Evolutionary conservation across 108 stramenopile genomes (phyloP).

Genomic region (Discostella stelligeroides): DNA sequence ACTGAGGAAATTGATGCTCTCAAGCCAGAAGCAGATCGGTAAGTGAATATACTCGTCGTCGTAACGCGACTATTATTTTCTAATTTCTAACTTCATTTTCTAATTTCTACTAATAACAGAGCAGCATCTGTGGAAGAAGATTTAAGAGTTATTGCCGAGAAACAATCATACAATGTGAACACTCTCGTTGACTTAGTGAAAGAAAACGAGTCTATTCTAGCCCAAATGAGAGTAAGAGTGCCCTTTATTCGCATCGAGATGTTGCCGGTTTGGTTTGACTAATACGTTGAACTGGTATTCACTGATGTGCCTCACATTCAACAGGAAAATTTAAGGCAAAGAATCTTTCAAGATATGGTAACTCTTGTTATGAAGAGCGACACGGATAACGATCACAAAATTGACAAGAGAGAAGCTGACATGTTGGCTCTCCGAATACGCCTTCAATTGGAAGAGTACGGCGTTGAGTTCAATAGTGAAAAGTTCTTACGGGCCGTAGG

Average conservation of each 20-base stretch:
- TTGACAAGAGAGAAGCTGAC: conserved; percentile 36
- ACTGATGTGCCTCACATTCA: background rate
- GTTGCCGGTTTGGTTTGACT: background rate
- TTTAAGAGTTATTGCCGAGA: conserved; percentile 32
- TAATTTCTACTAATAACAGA: conserved; percentile 12
- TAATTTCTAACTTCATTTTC: no score
- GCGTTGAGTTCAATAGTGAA: conserved; percentile 39
- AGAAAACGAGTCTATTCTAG: conserved; percentile 42
- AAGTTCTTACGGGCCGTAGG: conserved; percentile 43
- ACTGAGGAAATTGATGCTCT: conserved; percentile 14
- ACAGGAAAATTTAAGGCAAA: conserved; percentile 39
- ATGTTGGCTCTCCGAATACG: conserved; percentile 26
- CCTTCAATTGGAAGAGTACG: conserved; percentile 41
- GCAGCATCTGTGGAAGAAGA: conserved; percentile 41
- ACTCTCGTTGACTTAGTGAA: conserved; percentile 49
- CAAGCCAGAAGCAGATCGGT: conserved; percentile 33
- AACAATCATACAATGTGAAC: conserved; percentile 43
- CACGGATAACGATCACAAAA: conserved; percentile 28
- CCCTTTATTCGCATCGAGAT: background rate
- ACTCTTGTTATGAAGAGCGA: conserved; percentile 33
- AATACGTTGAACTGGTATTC: conserved; percentile 1
- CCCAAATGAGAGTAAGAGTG: conserved; percentile 43
- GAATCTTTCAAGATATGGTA: conserved; percentile 44
- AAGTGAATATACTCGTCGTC: background rate
- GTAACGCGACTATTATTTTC: no score